Percentiles rank a stretch among this genome's conserved stretches.
phyloP scores from a whole-genome alignment of 2,329 filamentous ascomycete genomes.

The Fusarium sp. region DNA sequence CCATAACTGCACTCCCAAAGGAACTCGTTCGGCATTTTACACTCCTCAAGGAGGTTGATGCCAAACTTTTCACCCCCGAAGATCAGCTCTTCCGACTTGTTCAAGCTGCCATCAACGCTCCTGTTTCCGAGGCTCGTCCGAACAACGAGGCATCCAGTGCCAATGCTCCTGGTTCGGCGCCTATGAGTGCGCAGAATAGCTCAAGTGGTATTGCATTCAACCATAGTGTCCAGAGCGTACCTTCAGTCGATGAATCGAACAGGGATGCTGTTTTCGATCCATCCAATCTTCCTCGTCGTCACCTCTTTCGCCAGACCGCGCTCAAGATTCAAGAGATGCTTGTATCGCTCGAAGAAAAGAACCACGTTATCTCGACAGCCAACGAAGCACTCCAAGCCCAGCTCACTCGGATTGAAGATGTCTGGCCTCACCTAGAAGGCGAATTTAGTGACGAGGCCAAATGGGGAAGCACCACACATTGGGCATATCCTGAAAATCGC shows the following conservation, averaged over 20 bases:
- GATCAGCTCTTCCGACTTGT: conserved; percentile 83
- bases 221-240: conserved; percentile 50
- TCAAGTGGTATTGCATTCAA: conserved; percentile 53
- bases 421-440: conserved; percentile 84
- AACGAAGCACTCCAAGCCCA: conserved; percentile 90
- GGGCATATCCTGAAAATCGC: conserved; percentile 93
- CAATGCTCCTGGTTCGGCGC: conserved; percentile 55
- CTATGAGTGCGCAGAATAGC: conserved; percentile 63
- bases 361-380: conserved; percentile 92
- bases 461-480: conserved; percentile 90
- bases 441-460: conserved; percentile 97
- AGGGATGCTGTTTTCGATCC: conserved; percentile 61
- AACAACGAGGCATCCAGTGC: conserved; percentile 57
- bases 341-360: conserved; percentile 94
- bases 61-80: conserved; percentile 91
- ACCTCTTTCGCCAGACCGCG: conserved; percentile 81
- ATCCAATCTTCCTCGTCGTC: conserved; percentile 72
- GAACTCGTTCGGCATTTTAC: conserved; percentile 97
- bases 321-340: conserved; percentile 85
- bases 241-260: conserved; percentile 57
- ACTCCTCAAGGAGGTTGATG: conserved; percentile 95
- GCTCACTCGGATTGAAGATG: conserved; percentile 83
- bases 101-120: conserved; percentile 67
- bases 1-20: conserved; percentile 90
- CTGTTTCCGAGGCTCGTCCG: conserved; percentile 57